Evolutionary conservation across 371 early-diverging fungal genomes (phyloP).

Genomic region (Mortierella sp.): DNA sequence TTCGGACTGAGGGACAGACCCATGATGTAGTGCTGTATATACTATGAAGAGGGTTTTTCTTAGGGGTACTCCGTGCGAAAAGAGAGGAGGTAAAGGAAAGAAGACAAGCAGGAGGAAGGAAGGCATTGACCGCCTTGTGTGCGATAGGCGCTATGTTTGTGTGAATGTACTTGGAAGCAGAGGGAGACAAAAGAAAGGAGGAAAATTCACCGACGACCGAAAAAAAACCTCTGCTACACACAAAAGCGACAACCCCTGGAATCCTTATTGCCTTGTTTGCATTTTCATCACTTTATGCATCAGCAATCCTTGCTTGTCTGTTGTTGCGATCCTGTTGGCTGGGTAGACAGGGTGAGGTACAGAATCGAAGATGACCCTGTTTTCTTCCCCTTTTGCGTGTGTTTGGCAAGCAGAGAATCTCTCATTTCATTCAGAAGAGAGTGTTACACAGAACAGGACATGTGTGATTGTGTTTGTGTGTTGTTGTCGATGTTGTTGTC

Average conservation of each 20-base stretch:
- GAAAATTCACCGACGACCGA: background rate
- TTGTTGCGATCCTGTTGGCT: background rate
- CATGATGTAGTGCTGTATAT: background rate
- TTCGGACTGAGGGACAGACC: background rate
- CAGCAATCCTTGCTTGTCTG: background rate
- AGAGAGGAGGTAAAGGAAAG: background rate
- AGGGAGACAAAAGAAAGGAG: background rate
- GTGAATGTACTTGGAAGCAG: background rate
- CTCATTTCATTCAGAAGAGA: conserved; percentile 3
- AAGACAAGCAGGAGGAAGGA: background rate
- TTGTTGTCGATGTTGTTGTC: background rate
- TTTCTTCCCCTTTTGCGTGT: background rate
- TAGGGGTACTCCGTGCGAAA: background rate
- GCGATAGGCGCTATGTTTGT: background rate
- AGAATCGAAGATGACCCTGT: background rate
- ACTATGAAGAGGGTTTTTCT: background rate
- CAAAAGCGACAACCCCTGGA: no score
- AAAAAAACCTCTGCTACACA: background rate
- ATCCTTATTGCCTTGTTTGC: no score
- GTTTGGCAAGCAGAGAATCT: background rate
- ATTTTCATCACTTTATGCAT: no score
- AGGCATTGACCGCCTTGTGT: background rate
- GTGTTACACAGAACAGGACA: conserved; percentile 7
- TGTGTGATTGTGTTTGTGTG: background rate
- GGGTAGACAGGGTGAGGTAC: background rate